Conservation (phyloP, 176 grass and related monocot genomes). For the Avena sativa region DNA sequence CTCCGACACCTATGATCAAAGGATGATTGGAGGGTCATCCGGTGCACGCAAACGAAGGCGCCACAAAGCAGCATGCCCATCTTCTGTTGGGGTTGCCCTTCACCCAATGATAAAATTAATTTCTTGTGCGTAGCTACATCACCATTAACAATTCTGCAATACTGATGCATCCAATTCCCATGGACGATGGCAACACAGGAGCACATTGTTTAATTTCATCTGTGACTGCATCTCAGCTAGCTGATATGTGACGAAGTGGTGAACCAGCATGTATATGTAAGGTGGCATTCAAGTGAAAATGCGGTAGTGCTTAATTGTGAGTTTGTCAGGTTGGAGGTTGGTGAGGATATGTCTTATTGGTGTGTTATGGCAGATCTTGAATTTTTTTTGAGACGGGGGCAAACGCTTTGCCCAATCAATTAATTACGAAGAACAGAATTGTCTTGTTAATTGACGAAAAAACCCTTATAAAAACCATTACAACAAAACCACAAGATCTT, state of each 20-base stretch:
- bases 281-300: background rate
- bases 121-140: background rate
- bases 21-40: background rate
- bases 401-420: too few species aligned
- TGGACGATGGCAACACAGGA: background rate
- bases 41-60: background rate
- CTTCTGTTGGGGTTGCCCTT: background rate
- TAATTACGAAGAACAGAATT: too few species aligned
- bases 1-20: background rate
- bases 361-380: too few species aligned
- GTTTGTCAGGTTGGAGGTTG: background rate
- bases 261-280: background rate
- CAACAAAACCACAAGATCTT: too few species aligned
- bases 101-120: background rate
- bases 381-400: too few species aligned
- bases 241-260: background rate
- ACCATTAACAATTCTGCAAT: background rate
- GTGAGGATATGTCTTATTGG: background rate
- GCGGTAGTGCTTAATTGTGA: background rate
- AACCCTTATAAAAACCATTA: too few species aligned
- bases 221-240: background rate
- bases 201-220: background rate
- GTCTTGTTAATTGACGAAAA: too few species aligned
- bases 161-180: constrained; percentile 4
- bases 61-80: background rate